Conservation (phyloP, 2,329 filamentous ascomycete species). For the Cadophora sp. region DNA sequence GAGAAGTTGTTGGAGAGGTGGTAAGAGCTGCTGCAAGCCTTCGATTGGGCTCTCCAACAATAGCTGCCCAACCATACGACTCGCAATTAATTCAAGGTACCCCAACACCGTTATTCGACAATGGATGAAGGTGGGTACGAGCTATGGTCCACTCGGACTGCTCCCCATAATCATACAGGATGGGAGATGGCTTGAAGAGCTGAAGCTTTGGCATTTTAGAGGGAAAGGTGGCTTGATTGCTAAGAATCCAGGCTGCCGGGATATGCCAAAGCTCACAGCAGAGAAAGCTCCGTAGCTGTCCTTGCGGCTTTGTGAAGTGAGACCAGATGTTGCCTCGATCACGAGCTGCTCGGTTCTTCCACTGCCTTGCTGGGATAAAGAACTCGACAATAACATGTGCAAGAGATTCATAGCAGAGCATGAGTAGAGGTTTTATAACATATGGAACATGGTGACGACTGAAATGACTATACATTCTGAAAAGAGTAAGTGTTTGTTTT, state of each 20-base stretch:
- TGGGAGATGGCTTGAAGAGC: background rate
- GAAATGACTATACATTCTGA: background rate
- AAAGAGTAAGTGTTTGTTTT: background rate
- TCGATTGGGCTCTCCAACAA: constrained; percentile 26
- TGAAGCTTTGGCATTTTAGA: constrained; percentile 8
- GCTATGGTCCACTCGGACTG: constrained; percentile 18
- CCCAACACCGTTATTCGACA: constrained; percentile 32
- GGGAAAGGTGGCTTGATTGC: background rate
- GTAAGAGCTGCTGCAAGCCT: constrained; percentile 26
- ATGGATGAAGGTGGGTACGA: constrained; percentile 20
- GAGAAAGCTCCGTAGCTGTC: no score
- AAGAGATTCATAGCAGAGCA: no score
- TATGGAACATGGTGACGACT: background rate
- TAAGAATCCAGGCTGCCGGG: background rate
- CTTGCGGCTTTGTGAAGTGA: no score
- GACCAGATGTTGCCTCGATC: no score
- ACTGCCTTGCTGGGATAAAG: background rate
- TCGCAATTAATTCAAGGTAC: constrained; percentile 32
- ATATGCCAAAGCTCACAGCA: no score
- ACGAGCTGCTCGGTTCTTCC: no score
- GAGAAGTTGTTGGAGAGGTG: constrained; percentile 9
- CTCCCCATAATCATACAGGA: constrained; percentile 17
- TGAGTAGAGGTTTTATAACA: background rate
- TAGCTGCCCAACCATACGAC: constrained; percentile 26
- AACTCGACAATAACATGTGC: no score